These are phyloP conservation scores for Entonaema liquescens DNA, from an alignment of 495 filamentous ascomycete species.

Conservation along the genomic window DNA sequence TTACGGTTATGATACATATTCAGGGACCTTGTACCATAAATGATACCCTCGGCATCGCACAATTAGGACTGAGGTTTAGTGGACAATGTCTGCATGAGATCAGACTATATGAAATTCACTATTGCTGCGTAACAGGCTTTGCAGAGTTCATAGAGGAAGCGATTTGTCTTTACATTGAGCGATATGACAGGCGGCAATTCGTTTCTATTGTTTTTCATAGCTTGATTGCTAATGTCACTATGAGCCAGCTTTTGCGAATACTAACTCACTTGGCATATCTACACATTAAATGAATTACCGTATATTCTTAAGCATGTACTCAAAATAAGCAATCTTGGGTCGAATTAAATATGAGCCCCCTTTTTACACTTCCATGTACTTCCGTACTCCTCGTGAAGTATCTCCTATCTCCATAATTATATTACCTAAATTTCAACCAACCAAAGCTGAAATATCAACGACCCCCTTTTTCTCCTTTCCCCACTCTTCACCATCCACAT, in stretches of 20 bases:
- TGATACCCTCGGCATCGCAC: conserved; percentile 40
- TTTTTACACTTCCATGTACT: not conserved
- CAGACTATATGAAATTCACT: not conserved
- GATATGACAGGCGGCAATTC: not conserved
- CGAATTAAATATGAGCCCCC: not conserved
- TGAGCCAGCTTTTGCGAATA: not conserved
- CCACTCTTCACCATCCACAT: not conserved
- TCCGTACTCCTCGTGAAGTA: not conserved
- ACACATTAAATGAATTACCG: not conserved
- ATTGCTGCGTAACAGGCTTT: not conserved
- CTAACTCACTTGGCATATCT: not conserved
- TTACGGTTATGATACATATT: conserved; percentile 8
- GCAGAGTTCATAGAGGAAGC: not conserved
- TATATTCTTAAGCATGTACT: not conserved
- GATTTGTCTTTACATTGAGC: not conserved
- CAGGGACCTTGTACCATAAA: conserved; percentile 27
- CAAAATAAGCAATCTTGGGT: not conserved
- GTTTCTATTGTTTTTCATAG: not conserved
- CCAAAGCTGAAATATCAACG: not conserved
- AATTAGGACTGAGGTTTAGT: conserved; percentile 31
- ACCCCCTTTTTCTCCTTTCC: conserved; percentile 2
- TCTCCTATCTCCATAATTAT: conserved; percentile 15
- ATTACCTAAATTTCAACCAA: conserved; percentile 4
- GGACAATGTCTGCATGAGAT: not conserved
- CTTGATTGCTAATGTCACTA: not conserved